Evolutionary conservation across 441 rosid genomes (phyloP), one percentile per base, ranked within the genome.

Genomic region (Cnidoscolus chayamansa): DNA sequence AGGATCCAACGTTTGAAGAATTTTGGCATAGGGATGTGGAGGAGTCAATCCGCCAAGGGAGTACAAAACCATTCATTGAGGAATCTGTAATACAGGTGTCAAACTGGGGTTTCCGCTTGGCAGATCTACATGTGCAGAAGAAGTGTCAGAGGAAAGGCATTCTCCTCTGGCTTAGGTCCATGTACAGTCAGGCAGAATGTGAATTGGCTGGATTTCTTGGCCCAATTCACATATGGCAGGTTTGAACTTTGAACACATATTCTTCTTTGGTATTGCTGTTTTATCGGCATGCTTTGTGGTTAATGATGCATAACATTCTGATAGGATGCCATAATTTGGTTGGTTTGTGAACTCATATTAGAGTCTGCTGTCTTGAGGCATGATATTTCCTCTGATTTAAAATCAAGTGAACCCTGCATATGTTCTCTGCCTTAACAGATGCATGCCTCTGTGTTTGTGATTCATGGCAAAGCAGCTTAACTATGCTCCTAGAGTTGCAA

Each of bases 221-320:
- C 50, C 96, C 96, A 49, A 81, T 86, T 70, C 96, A 90, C 75
- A 82, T 90, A 65, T 90, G 93, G 93, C 96, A 90, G 96, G 96
- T 88, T 53, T 76, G 84, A 43, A 19, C 49, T 88, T 53, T 76
- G 84, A 43, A 19, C 49, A 20, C 65, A 32, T 54, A 45, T 65
- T 64, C 61, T 40, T 40, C 58, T 43, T 67, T 50, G 51, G 17
- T 32, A 30, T 30, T 54, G 8, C 12, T 74, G 60, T 53, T 65
- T 61, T 59, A 10, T 16, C 37, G 10, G 13, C 20, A 32, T 58
- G 30, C 49, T 60, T 37, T 37, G 7, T 60, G 10, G 25, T 68
- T 73, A 48, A 15, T 53, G 69, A 35, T 10, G 8, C 63, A 64
- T 20, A 25, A n/a, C 47, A 65, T 11, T 55, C 25, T 15, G 17